A percentile compares a stretch with the other conserved stretches of the same genome.
Conservation (phyloP, 495 filamentous ascomycete species). For the Astrothelium macrocarpum region DNA sequence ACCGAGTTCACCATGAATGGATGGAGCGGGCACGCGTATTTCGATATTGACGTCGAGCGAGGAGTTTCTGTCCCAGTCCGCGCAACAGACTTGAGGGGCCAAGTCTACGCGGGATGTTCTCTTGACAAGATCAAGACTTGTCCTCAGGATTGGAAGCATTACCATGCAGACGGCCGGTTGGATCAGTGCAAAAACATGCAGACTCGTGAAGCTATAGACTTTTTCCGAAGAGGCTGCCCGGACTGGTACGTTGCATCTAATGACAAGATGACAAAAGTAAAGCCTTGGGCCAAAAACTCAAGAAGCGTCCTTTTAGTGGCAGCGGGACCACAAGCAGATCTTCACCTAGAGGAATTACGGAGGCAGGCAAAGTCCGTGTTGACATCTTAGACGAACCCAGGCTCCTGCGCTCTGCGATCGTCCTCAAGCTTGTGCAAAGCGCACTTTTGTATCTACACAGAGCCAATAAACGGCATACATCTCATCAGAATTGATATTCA, state of each 20-base stretch:
- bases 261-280: background rate
- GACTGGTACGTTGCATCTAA: background rate
- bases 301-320: background rate
- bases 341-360: background rate
- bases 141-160: background rate
- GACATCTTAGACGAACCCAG: background rate
- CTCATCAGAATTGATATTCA: too few species aligned
- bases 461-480: background rate
- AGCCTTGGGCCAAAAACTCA: background rate
- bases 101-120: background rate
- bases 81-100: background rate
- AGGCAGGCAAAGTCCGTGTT: background rate
- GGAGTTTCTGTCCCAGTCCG: background rate
- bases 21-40: slow-evolving; percentile 2
- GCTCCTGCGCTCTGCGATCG: background rate
- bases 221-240: background rate
- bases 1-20: slow-evolving; percentile 5
- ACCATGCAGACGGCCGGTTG: background rate
- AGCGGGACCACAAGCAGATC: background rate
- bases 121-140: slow-evolving; percentile 1
- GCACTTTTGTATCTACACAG: background rate
- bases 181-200: slow-evolving; percentile 9
- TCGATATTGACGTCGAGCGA: slow-evolving; percentile 3
- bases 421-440: background rate
- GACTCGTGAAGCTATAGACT: background rate